phyloP scores from a whole-genome alignment of 805 yeast genomes.

The Ogataea pini region DNA sequence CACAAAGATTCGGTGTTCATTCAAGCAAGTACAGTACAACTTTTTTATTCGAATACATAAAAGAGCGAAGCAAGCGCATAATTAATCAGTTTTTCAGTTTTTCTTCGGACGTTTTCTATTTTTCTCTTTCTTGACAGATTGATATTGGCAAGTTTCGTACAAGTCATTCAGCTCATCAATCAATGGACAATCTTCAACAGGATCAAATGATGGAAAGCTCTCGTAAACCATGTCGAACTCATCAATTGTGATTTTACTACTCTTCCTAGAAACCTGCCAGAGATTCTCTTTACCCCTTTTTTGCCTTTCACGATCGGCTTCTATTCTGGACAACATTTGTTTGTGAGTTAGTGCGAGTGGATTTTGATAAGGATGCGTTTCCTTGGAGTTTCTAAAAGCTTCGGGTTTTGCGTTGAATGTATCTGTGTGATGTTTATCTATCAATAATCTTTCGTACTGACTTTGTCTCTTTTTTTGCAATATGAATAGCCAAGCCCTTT shows the following conservation, averaged over 20 bases:
- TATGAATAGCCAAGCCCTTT: conserved; percentile 47
- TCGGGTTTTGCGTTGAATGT: conserved; percentile 8
- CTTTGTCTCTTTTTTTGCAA: conserved; percentile 49
- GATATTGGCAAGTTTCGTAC: conserved; percentile 13
- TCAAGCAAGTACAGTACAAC: not conserved
- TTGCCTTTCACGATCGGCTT: conserved; percentile 89
- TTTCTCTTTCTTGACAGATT: conserved; percentile 26
- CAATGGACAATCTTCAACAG: conserved; percentile 23
- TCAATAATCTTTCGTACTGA: conserved; percentile 48
- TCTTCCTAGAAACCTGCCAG: conserved; percentile 62
- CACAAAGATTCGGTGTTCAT: not conserved
- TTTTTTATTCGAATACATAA: conserved; percentile 5
- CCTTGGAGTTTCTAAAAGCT: conserved; percentile 16
- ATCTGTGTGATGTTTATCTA: conserved; percentile 37
- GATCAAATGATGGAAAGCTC: conserved; percentile 21
- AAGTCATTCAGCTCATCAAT: conserved; percentile 29
- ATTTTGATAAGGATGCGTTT: not conserved
- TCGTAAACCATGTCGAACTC: conserved; percentile 37
- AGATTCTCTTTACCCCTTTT: conserved; percentile 78
- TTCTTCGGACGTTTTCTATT: conserved; percentile 6
- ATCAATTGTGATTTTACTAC: conserved; percentile 19
- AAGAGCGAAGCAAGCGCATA: not conserved
- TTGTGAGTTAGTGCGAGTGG: conserved; percentile 28
- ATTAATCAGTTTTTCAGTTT: too few relatives aligned
- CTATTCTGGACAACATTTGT: conserved; percentile 77